phyloP scores from a whole-genome alignment of 2,329 filamentous ascomycete genomes.

The Hypoxylon rubiginosum region DNA sequence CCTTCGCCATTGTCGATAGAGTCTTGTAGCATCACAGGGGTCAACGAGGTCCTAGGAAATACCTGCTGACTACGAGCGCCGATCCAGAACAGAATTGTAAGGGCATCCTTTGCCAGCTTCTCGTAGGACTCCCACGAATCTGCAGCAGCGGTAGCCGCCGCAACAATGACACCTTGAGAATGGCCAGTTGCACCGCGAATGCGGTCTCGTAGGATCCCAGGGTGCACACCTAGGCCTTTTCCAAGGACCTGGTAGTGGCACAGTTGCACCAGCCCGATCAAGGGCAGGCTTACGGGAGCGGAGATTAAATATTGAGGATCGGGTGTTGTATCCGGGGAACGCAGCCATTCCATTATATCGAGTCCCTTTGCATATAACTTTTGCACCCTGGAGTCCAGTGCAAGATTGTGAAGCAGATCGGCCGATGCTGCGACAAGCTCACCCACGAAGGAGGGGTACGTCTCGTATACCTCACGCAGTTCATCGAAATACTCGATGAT shows the following conservation, averaged over 20 bases:
- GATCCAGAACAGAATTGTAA: slow-evolving; percentile 98
- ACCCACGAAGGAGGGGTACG: slow-evolving; percentile 90
- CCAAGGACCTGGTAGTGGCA: slow-evolving; percentile 96
- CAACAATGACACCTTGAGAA: slow-evolving; percentile 95
- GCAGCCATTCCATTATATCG: slow-evolving; percentile 94
- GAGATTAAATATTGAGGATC: slow-evolving; percentile 95
- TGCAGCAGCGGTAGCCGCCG: slow-evolving; percentile 89
- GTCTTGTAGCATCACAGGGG: slow-evolving; percentile 90
- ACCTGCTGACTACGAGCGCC: slow-evolving; percentile 96
- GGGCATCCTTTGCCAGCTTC: slow-evolving; percentile 80
- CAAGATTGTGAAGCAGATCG: slow-evolving; percentile 86
- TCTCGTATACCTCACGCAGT: slow-evolving; percentile 89
- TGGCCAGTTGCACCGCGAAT: slow-evolving; percentile 93
- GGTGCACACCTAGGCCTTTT: slow-evolving; percentile 89
- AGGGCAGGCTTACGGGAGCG: slow-evolving; percentile 92
- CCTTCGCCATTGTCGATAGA: slow-evolving; percentile 95
- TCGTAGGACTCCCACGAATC: slow-evolving; percentile 94
- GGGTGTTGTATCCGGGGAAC: slow-evolving; percentile 88
- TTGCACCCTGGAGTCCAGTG: slow-evolving; percentile 85
- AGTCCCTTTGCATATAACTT: slow-evolving; percentile 98
- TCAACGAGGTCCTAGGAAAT: slow-evolving; percentile 93
- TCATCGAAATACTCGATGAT: slow-evolving; percentile 99
- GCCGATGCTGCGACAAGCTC: slow-evolving; percentile 86
- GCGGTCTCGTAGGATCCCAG: slow-evolving; percentile 86
- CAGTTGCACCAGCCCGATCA: slow-evolving; percentile 96